A percentile compares a stretch with the other conserved stretches of the same genome.
Evolutionary conservation across 352 stramenopile genomes (phyloP).

Genomic region (Pythium oligandrum): DNA sequence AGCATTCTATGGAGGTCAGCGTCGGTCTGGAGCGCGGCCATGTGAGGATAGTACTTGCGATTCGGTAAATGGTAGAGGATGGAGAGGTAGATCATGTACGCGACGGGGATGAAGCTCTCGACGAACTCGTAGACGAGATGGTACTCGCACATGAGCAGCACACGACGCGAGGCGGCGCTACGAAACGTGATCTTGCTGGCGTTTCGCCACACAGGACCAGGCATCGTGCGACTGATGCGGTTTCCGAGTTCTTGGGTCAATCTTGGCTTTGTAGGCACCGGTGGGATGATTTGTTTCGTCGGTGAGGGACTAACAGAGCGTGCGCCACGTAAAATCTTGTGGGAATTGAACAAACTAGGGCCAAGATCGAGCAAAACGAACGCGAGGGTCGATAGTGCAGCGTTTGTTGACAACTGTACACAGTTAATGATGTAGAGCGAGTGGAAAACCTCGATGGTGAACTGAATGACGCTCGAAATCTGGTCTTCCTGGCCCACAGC

Average conservation of each 20-base stretch:
- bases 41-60: conserved; percentile 20
- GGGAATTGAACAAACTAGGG: too few species aligned
- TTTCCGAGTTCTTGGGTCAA: too few species aligned
- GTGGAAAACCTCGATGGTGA: conserved; percentile 1
- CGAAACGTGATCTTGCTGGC: neutral
- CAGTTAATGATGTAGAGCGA: conserved; percentile 4
- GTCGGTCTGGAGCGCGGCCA: neutral
- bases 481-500: neutral
- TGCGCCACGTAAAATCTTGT: too few species aligned
- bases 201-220: neutral
- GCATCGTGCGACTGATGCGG: too few species aligned
- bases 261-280: too few species aligned
- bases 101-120: conserved; percentile 15
- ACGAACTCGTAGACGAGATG: conserved; percentile 23
- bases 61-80: conserved; percentile 24
- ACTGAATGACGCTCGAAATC: neutral
- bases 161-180: neutral
- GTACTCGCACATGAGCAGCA: conserved; percentile 16
- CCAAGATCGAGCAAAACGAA: conserved; percentile 1
- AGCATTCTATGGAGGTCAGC: neutral
- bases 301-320: too few species aligned
- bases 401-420: neutral
- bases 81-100: conserved; percentile 17
- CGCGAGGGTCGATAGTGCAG: neutral
- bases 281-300: too few species aligned